Evolutionary conservation across 2,329 filamentous ascomycete genomes (phyloP).

Genomic region (Nannizziopsis arthrosporioides): DNA sequence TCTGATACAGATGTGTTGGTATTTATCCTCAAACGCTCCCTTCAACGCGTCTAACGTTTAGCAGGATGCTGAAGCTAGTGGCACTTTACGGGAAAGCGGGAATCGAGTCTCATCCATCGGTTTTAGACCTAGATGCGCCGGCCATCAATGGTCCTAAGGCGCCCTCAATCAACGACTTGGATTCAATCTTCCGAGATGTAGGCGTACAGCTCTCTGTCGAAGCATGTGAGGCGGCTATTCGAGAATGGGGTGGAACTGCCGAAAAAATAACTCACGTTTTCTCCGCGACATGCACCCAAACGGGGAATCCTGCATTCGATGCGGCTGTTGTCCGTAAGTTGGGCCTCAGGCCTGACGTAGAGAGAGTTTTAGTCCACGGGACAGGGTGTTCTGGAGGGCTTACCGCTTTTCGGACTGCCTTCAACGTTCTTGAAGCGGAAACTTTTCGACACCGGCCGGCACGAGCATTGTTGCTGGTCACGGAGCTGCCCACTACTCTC

Average conservation of each 20-base stretch:
- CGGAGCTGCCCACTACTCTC: constrained; percentile 1
- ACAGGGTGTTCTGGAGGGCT: constrained; percentile 3
- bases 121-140: background rate
- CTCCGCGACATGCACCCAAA: constrained; percentile 5
- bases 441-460: background rate
- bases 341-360: background rate
- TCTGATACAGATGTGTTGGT: constrained; percentile 5
- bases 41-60: background rate
- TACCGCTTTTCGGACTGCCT: background rate
- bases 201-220: constrained; percentile 1
- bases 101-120: constrained; percentile 2
- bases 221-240: constrained; percentile 1
- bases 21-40: background rate
- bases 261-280: constrained; percentile 4
- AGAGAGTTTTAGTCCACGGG: constrained; percentile 3
- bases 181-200: background rate
- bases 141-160: background rate
- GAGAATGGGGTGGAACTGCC: background rate
- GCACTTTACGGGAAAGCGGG: constrained; percentile 3
- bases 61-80: constrained; percentile 4
- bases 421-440: constrained; percentile 1
- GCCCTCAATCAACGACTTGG: constrained; percentile 5
- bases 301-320: constrained; percentile 3
- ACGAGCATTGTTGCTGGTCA: background rate
- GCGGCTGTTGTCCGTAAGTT: background rate